These are phyloP conservation scores for Erigeron philadelphicus DNA, from an alignment of 140 eudicot species.

Conservation along the genomic window DNA sequence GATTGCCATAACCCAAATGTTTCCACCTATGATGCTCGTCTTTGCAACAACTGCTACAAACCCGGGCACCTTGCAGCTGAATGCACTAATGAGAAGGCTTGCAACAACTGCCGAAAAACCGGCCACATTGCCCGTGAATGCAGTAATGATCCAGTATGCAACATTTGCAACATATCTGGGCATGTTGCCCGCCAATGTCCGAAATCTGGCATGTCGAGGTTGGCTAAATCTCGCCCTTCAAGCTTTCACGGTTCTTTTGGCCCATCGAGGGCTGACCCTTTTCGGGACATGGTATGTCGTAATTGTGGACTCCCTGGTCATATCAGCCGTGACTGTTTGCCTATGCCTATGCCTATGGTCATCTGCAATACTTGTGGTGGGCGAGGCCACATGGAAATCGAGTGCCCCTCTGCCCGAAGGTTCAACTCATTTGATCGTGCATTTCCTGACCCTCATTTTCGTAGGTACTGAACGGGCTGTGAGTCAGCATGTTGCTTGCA, in stretches of 20 bases:
- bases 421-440: background rate
- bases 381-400: constrained; percentile 53
- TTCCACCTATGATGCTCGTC: constrained; percentile 45
- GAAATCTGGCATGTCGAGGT: constrained; percentile 28
- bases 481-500: background rate
- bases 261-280: constrained; percentile 39
- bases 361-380: constrained; percentile 69
- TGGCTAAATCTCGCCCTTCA: constrained; percentile 12
- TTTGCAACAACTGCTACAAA: constrained; percentile 68
- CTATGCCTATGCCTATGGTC: constrained; percentile 22
- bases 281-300: constrained; percentile 49
- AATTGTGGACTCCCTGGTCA: constrained; percentile 61
- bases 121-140: constrained; percentile 85
- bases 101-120: constrained; percentile 70
- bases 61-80: constrained; percentile 63
- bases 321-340: constrained; percentile 55
- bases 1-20: constrained; percentile 44
- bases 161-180: constrained; percentile 56
- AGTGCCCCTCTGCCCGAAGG: constrained; percentile 63
- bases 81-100: constrained; percentile 72
- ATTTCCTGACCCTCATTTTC: constrained; percentile 24
- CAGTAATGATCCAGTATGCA: constrained; percentile 60
- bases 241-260: constrained; percentile 14
- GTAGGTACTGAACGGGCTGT: constrained; percentile 29
- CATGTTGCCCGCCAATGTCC: constrained; percentile 64